Base-by-base conservation (phyloP, 768 basidiomycete genomes). In the Chalciporus sphaerocephalus region DNA sequence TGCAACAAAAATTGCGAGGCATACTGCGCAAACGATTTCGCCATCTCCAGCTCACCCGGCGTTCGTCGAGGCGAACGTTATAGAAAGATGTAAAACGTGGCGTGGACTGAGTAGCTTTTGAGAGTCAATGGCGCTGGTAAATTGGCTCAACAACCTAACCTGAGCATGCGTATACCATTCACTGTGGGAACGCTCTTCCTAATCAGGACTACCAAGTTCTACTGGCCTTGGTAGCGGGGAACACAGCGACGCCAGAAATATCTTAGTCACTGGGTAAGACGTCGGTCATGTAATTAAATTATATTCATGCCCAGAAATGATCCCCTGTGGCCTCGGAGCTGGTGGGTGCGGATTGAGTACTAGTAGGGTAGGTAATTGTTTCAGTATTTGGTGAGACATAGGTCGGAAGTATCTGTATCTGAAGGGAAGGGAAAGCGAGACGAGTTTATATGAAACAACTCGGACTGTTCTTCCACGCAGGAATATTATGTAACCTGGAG, bases 1-100 rank as follows among this genome's bases (percentile, higher is more conserved):
- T 77, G 75, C 61, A 75, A 81, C 63, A 90, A 71, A 61, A 88
- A 89, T 56, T 88, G 86, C 35, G 87, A 89, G 40, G 87, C 87
- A 70, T 86, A 89, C 40, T 80, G 80, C 54, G 85, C 83, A 67
- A 90, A 90, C 28, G 87, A 85, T 54, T 84, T 76, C 39, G 82
- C 76, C 75, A 75, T 75, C 58, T 50, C 53, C 55, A 49, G 39
- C 53, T 46, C 52, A 17, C 54, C 43, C 53, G 6, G 30, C 30
- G 22, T 51, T 55, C 53, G 47, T 53, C 47, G 17, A 50, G 30
- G 28, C 38, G 51, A 57, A 50, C 44, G 50, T 23, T 42, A 44
- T 37, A 46, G 42, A 42, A 22, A 36, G 17, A 33, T 52, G 40
- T 20, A 34, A 23, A 17, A 15, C 39, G 43, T 47, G 57, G 40